These are phyloP conservation scores for Chrysoporthe cubensis DNA, from an alignment of 2,329 filamentous ascomycete species.

Conservation along the genomic window DNA sequence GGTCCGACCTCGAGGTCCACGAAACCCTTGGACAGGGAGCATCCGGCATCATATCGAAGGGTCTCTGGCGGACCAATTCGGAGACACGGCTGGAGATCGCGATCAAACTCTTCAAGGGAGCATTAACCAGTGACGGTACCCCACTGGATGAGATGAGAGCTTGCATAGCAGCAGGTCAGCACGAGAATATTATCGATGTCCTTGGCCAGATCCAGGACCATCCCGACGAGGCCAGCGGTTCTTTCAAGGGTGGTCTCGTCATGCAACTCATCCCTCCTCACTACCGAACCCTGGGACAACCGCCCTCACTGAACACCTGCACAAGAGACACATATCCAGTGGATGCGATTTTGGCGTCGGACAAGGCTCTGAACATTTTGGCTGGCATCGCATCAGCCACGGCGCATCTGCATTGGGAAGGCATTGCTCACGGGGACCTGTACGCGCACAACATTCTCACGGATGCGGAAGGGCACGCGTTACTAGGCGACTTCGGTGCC, in stretches of 20 bases:
- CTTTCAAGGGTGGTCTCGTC: slow-evolving; percentile 45
- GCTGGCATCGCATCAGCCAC: slow-evolving; percentile 47
- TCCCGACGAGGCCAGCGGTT: slow-evolving; percentile 37
- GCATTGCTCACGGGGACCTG: slow-evolving; percentile 51
- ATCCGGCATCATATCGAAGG: slow-evolving; percentile 51
- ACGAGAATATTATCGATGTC: slow-evolving; percentile 50
- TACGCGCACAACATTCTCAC: slow-evolving; percentile 54
- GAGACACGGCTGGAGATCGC: slow-evolving; percentile 44
- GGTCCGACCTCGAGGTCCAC: slow-evolving; percentile 45
- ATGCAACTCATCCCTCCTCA: slow-evolving; percentile 50
- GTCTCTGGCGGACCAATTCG: slow-evolving; percentile 39
- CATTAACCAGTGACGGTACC: slow-evolving; percentile 50
- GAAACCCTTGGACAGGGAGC: slow-evolving; percentile 49
- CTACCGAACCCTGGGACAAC: slow-evolving; percentile 48
- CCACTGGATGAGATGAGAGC: slow-evolving; percentile 55
- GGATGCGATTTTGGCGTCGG: slow-evolving; percentile 36
- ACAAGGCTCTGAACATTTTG: slow-evolving; percentile 43
- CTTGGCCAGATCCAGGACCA: slow-evolving; percentile 49
- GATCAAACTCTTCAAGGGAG: slow-evolving; percentile 54
- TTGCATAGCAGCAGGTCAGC: slow-evolving; percentile 49
- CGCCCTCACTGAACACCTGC: slow-evolving; percentile 49
- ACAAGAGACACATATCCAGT: slow-evolving; percentile 48
- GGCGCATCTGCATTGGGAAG: slow-evolving; percentile 47
- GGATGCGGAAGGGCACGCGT: slow-evolving; percentile 44
- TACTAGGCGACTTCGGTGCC: slow-evolving; percentile 53